A percentile compares a stretch with the other conserved stretches of the same genome.
These are phyloP conservation scores for Fusarium sp. DNA, from an alignment of 2,329 filamentous ascomycete genomes.

Conservation along the genomic window DNA sequence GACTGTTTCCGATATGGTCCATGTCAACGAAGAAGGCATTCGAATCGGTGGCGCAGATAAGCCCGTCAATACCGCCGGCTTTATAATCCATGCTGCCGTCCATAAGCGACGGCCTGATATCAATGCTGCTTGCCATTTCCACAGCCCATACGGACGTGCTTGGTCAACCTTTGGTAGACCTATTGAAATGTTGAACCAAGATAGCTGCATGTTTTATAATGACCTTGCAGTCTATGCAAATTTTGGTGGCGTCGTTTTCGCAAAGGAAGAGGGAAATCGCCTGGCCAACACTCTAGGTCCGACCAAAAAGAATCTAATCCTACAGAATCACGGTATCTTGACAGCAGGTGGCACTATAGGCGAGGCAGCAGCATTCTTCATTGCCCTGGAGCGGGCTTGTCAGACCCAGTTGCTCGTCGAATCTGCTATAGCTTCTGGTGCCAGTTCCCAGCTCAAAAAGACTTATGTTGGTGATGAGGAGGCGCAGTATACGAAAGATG, in stretches of 20 bases:
- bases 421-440: constrained; percentile 59
- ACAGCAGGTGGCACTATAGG: constrained; percentile 76
- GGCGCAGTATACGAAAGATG: constrained; percentile 49
- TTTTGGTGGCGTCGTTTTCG: constrained; percentile 61
- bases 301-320: constrained; percentile 67
- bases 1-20: constrained; percentile 74
- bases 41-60: constrained; percentile 69
- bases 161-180: constrained; percentile 72
- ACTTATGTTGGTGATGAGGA: constrained; percentile 55
- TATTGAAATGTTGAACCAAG: constrained; percentile 76
- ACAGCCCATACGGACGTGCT: constrained; percentile 71
- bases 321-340: constrained; percentile 77
- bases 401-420: constrained; percentile 74
- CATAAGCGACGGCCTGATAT: constrained; percentile 72
- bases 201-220: constrained; percentile 70
- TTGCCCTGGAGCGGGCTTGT: constrained; percentile 74
- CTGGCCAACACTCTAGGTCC: constrained; percentile 71
- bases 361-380: constrained; percentile 77
- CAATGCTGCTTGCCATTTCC: constrained; percentile 74
- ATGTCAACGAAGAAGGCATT: constrained; percentile 68
- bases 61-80: constrained; percentile 74
- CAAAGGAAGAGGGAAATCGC: constrained; percentile 70
- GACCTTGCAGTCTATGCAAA: constrained; percentile 71
- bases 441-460: constrained; percentile 46
- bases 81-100: constrained; percentile 74